Base-by-base conservation (phyloP, 768 basidiomycete species). In the Gyrodon lividus region DNA sequence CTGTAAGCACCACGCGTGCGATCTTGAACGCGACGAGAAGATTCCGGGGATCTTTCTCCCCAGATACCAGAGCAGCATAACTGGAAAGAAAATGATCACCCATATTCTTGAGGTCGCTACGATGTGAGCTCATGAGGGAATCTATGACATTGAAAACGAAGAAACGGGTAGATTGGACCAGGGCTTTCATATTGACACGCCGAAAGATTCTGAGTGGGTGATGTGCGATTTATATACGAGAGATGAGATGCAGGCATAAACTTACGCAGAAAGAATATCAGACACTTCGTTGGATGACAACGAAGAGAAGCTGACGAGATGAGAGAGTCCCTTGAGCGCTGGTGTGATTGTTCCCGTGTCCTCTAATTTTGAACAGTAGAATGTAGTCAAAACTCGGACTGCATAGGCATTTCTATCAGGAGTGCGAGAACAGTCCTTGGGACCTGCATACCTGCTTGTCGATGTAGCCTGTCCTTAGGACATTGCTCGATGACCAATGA, bases 41-140 rank as follows among this genome's bases (percentile, higher is more conserved):
- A 70, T 98, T 99, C 16, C 97, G 78, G 26, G 97, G 97, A 65
- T 99, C 97, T 62, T 98, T 98, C 72, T 99, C 97, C 14, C 94
- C 95, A 50, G 97, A 90, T 4, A 84, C 93, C n/a, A 98, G 70
- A 43, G 66, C 64, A 26, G 87, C 78, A 66, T 98, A 99, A 20
- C 83, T 81, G 6, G 74, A 70, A 20, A 98, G 54, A 66, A 98
- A 98, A 7, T 74, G 77, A 22, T 81, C 75, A 1, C 86, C 87
- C 78, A 91, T 79, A 6, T 65, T 72, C 66, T 87, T 88, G 19
- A 98, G 69, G 30, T 81, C 92, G 87, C 55, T 17, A 31, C 8
- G 51, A 30, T 61, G 48, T 6, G 55, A 43, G 37, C 56, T 51
- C 49, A 54, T 4, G 19, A 98, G 71, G 6, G 78, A 77, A 60